Evolutionary conservation across 208 protist species (phyloP).

Genomic region (Acanthamoeba rhysodes): DNA sequence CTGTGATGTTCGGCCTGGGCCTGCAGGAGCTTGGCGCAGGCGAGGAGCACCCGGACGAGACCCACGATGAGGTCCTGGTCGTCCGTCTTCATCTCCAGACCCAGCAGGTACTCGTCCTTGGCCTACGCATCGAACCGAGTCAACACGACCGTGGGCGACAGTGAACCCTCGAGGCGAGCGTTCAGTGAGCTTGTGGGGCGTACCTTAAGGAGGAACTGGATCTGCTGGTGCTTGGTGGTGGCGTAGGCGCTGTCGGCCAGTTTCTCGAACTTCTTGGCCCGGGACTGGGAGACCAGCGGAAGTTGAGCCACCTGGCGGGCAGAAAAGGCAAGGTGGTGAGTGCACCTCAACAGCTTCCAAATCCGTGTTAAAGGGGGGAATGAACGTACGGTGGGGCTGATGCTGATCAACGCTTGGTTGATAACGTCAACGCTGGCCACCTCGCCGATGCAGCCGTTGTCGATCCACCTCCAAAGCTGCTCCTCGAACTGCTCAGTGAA

Average conservation of each 20-base stretch:
- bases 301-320: constrained; percentile 52
- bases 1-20: neutral
- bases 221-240: constrained; percentile 63
- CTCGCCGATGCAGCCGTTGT: neutral
- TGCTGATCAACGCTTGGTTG: neutral
- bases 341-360: neutral
- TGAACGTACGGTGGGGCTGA: neutral
- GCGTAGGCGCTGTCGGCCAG: constrained; percentile 22
- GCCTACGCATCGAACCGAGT: neutral
- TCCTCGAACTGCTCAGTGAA: constrained; percentile 49
- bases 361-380: neutral
- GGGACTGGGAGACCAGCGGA: constrained; percentile 16
- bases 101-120: constrained; percentile 54
- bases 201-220: constrained; percentile 40
- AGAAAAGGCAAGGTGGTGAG: neutral
- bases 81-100: constrained; percentile 67
- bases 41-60: constrained; percentile 9
- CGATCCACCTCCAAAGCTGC: constrained; percentile 33
- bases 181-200: neutral
- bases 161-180: neutral
- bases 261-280: constrained; percentile 43
- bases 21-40: neutral
- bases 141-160: neutral
- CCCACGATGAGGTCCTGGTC: neutral
- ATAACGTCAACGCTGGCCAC: neutral